Evolutionary conservation across 2,329 filamentous ascomycete species (phyloP).

Genomic region (Cryphonectria nitschkei): DNA sequence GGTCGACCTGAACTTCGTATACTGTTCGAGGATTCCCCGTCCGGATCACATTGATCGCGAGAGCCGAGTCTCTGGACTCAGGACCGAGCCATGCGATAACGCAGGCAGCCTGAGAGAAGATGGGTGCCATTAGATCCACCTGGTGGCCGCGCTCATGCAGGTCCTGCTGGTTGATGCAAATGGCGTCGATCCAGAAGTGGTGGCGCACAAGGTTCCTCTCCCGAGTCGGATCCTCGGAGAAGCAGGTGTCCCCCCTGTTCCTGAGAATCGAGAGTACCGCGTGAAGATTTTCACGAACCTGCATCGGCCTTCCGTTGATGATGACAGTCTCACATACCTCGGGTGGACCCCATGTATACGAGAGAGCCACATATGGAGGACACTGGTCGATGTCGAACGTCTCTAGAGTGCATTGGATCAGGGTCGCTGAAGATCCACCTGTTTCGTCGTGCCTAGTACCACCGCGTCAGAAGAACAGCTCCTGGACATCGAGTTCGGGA

Average conservation of each 20-base stretch:
- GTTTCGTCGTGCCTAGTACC: not conserved
- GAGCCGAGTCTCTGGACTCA: not conserved
- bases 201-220: constrained; percentile 10
- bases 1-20: not conserved
- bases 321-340: constrained; percentile 16
- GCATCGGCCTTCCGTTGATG: constrained; percentile 26
- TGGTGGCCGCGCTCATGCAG: constrained; percentile 29
- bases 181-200: constrained; percentile 29
- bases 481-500: not conserved
- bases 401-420: constrained; percentile 25
- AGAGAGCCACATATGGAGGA: constrained; percentile 34
- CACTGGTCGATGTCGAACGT: constrained; percentile 29
- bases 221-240: constrained; percentile 11
- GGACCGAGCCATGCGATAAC: constrained; percentile 18
- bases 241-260: constrained; percentile 17
- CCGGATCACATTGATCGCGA: constrained; percentile 13
- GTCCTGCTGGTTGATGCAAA: constrained; percentile 31
- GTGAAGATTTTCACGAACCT: constrained; percentile 26
- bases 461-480: not conserved
- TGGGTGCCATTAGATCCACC: constrained; percentile 29
- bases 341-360: constrained; percentile 34
- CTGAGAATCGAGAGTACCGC: constrained; percentile 25
- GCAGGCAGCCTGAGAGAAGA: constrained; percentile 17
- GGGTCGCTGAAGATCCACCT: not conserved
- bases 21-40: constrained; percentile 3